Evolutionary conservation across 768 basidiomycete genomes (phyloP), one percentile per base, ranked within the genome.

Genomic region (Crassisporium funariophilum): DNA sequence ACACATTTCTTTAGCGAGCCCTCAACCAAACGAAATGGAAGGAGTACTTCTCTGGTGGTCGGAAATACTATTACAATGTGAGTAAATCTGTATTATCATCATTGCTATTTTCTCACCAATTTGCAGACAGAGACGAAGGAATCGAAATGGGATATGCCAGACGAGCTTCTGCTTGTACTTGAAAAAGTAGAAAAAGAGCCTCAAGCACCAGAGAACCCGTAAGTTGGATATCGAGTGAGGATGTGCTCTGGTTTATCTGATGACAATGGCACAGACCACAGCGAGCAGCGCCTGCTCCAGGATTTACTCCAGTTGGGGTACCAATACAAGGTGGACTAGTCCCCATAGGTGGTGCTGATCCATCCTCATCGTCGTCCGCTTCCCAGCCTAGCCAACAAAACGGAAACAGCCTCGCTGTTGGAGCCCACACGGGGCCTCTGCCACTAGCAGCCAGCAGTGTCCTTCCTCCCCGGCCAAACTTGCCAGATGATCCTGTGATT

Each of bases 71-170:
- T 64, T 91, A 92, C 54, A 87, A 94, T 63, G 91, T 90, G 48
- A 34, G 81, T 62, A 13, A 11, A 12, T 24, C n/a, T 33, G 23
- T 38, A 23, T 17, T 13, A 25, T 3, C 8, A 11, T 13, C n/a
- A 12, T 36, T 35, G 4, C 27, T 43, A 49, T 25, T 46, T 53
- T 40, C 27, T 48, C 19, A 35, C 35, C 2, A 8, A 29, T 40
- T 12, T 59, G 2, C 59, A 97, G 86, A 87, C 83, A 23, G 84
- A 88, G 33, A 80, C 84, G 22, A 95, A 93, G 57, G 91, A 95
- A 67, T 95, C 94, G 2, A 92, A 95, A 73, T 98, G 97, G 97
- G 92, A 95, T 49, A 88, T 95, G 83, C 97, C 97, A 8, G 86
- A 92, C 44, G 95, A 98, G 59, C 80, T 99, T 20, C 69, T 87